Conservation (phyloP, 2,329 filamentous ascomycete species). For the Thielaviopsis ethacetica region DNA sequence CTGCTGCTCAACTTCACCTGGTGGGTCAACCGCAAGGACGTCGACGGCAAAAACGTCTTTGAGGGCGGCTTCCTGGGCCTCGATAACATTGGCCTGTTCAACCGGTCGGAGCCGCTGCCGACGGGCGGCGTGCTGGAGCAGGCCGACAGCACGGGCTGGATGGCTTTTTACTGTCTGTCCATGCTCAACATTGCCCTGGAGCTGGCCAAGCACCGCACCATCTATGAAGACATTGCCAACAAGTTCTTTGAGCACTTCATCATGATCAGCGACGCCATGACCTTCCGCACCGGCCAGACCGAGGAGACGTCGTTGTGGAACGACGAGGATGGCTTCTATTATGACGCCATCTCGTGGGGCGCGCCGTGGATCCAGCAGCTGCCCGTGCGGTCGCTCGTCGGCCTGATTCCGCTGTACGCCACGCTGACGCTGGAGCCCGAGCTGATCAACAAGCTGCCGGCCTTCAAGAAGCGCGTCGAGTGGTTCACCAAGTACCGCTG, state of each 20-base stretch:
- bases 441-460: constrained; percentile 76
- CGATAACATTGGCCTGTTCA: constrained; percentile 96
- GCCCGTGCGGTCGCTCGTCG: constrained; percentile 80
- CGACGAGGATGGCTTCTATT: constrained; percentile 93
- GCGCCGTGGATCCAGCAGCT: constrained; percentile 87
- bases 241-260: constrained; percentile 99
- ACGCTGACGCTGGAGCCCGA: constrained; percentile 87
- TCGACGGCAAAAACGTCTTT: constrained; percentile 90
- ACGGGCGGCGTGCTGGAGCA: constrained; percentile 90
- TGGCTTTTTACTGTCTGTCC: constrained; percentile 91
- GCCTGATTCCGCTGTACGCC: constrained; percentile 83
- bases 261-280: constrained; percentile 95
- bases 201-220: constrained; percentile 84
- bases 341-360: constrained; percentile 93
- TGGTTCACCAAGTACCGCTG: constrained; percentile 86
- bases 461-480: constrained; percentile 81
- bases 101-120: constrained; percentile 84
- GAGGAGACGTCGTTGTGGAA: constrained; percentile 85
- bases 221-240: constrained; percentile 90
- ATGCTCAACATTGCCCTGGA: constrained; percentile 97
- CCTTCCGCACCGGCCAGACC: constrained; percentile 52
- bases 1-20: constrained; percentile 92
- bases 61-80: constrained; percentile 90
- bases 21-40: constrained; percentile 97
- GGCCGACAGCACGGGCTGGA: constrained; percentile 96